Conservation (phyloP, 768 basidiomycete species). For the Kwoniella shandongensis region DNA sequence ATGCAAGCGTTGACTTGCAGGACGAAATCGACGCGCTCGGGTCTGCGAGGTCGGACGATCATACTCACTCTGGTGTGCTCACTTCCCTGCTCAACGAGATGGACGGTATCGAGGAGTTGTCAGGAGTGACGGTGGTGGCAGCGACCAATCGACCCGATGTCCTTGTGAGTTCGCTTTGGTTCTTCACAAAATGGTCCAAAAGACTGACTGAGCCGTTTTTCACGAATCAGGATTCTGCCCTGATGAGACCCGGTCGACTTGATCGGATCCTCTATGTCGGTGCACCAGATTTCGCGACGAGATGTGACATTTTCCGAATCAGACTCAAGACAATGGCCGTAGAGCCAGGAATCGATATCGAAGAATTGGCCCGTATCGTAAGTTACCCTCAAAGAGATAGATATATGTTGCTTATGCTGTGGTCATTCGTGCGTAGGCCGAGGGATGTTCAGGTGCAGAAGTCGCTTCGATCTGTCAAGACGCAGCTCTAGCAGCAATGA, state of each 20-base stretch:
- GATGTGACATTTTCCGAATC: slow-evolving; percentile 82
- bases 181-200: background rate
- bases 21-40: slow-evolving; percentile 97
- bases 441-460: slow-evolving; percentile 96
- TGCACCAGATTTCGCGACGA: slow-evolving; percentile 74
- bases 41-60: slow-evolving; percentile 66
- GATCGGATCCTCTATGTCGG: slow-evolving; percentile 94
- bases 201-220: slow-evolving; percentile 2
- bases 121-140: slow-evolving; percentile 91
- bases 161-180: slow-evolving; percentile 63
- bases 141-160: slow-evolving; percentile 94
- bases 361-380: slow-evolving; percentile 70
- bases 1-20: too few species aligned
- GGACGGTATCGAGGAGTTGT: slow-evolving; percentile 94
- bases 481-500: slow-evolving; percentile 90
- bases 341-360: slow-evolving; percentile 66
- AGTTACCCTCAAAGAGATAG: slow-evolving; percentile 18
- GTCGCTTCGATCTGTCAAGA: slow-evolving; percentile 90
- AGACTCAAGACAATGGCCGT: slow-evolving; percentile 77
- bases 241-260: slow-evolving; percentile 91
- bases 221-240: slow-evolving; percentile 73
- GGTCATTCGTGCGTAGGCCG: slow-evolving; percentile 73
- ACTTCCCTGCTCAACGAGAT: slow-evolving; percentile 94
- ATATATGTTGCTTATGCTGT: too few species aligned
- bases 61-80: slow-evolving; percentile 71